Evolutionary conservation across 208 protist genomes (phyloP), one percentile per base, ranked within the genome.

Genomic region (Trypanosomatidae sp.): DNA sequence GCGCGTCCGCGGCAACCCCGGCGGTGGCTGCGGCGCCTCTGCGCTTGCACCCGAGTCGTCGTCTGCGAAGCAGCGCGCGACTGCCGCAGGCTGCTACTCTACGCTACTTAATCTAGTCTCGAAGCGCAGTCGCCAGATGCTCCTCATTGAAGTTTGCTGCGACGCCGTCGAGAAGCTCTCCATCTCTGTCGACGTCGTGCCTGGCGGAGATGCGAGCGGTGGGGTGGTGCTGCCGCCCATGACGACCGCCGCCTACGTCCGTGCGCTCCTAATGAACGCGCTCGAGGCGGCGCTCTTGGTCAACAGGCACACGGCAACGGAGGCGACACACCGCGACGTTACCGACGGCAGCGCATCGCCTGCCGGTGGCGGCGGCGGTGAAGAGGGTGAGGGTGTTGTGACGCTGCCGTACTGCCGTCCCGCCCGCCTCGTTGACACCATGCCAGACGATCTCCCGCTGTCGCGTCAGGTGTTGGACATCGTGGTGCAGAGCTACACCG

Each of bases 101-200:
- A 78, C 79, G 3, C 69, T 91, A 41, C 71, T 93, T 19, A 72
- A 76, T 17, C 70, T 97, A 7, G 84, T 83, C 39, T 92, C 88
- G 33, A 65, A 80, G 71, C 86, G 89, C 7, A 84, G 68, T n/a
- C 64, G 66, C 15, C 90, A 95, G 72, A 81, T 83, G 30, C 69
- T 95, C 9, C 71, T 94, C 19, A 71, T 94, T 41, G 85, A 93
- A 74, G 69, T 95, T 30, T 62, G 71, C 19, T 95, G 90, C 76
- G 88, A 89, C 46, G 62, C 22, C 0, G 86, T 97, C n/a, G 79
- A 91, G 77, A 77, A 74, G 55, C 83, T 95, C 30, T 46, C 76
- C 5, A 82, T 95, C 7, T 81, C 87, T 7, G 66, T 92, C 7
- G 85, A 94, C 50, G 74, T 95, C 28, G 76, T 87, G 73, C 62